Evolutionary conservation across 2,329 filamentous ascomycete genomes (phyloP), one percentile per base, ranked within the genome.

Genomic region (Colletotrichum tropicicola): DNA sequence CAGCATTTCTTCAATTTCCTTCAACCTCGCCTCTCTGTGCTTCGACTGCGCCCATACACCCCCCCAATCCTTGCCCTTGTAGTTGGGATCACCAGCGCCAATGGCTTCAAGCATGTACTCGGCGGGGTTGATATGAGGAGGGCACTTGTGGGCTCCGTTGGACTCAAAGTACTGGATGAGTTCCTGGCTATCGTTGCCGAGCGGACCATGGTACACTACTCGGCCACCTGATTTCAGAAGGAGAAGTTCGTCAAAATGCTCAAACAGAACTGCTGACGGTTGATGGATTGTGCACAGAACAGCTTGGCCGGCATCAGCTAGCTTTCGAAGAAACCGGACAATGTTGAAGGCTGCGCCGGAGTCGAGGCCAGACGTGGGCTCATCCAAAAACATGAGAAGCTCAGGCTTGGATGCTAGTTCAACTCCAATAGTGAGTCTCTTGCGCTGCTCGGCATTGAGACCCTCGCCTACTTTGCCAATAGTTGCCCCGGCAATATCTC

Each of bases 361-460:
- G 68, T 89, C 87, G 10, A 89, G 82, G 8, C 87, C 87, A 3
- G 85, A 88, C 0, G 83, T 85, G 0, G 83, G 83, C 69, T 91
- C 89, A 58, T 91, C 88, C n/a, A 91, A 76, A 72, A 91, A 91
- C 70, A 90, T 82, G 5, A 91, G 78, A 5, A 91, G 78, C 32
- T 87, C 85, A 0, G 86, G 86, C 72, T 87, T 88, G 0, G 82
- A 80, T 0, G 85, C 86, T 4, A 88, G 74, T 66, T 88, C 85
- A 4, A 87, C 84, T 9, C 82, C 85, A 41, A 87, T 87, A 0
- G 86, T 87, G 3, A 88, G 73, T 3, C 84, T 75, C 71, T 87
- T 88, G 9, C 85, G 77, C 69, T 88, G 86, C 69, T 89, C 87
- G 23, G 84, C 82, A 62, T 89, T 88, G 5, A 91, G 78, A 1